phyloP scores from a whole-genome alignment of 2,329 filamentous ascomycete genomes.

The Colletotrichum australisinense region DNA sequence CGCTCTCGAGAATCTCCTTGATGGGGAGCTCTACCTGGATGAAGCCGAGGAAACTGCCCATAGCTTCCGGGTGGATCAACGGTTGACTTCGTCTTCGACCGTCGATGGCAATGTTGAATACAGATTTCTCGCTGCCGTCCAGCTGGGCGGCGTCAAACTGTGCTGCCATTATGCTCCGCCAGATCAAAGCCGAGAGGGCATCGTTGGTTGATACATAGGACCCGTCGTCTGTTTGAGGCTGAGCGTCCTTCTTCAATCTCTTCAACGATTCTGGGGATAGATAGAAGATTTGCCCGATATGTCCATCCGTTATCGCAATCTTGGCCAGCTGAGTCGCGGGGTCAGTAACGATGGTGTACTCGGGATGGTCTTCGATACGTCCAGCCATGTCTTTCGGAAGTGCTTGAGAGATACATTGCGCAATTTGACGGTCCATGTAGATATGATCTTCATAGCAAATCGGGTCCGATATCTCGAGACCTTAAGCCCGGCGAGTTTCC shows the following conservation, averaged over 20 bases:
- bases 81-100: slow-evolving; percentile 47
- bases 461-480: slow-evolving; percentile 38
- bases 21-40: too few species aligned
- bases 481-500: slow-evolving; percentile 46
- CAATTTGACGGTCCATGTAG: slow-evolving; percentile 28
- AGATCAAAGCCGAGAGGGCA: slow-evolving; percentile 26
- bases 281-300: slow-evolving; percentile 47
- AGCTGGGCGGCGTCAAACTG: slow-evolving; percentile 4
- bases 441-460: slow-evolving; percentile 20
- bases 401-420: slow-evolving; percentile 42
- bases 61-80: too few species aligned
- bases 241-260: slow-evolving; percentile 46
- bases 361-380: slow-evolving; percentile 44
- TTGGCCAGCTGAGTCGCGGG: slow-evolving; percentile 43
- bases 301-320: slow-evolving; percentile 45
- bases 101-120: slow-evolving; percentile 52
- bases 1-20: too few species aligned
- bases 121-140: slow-evolving; percentile 38
- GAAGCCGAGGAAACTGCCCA: too few species aligned
- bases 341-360: slow-evolving; percentile 45
- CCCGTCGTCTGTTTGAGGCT: slow-evolving; percentile 37
- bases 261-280: slow-evolving; percentile 43
- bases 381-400: slow-evolving; percentile 44
- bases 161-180: slow-evolving; percentile 27
- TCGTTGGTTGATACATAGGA: slow-evolving; percentile 44